These are phyloP conservation scores for Priceomyces haplophilus DNA, from an alignment of 805 yeast genomes.

Conservation along the genomic window DNA sequence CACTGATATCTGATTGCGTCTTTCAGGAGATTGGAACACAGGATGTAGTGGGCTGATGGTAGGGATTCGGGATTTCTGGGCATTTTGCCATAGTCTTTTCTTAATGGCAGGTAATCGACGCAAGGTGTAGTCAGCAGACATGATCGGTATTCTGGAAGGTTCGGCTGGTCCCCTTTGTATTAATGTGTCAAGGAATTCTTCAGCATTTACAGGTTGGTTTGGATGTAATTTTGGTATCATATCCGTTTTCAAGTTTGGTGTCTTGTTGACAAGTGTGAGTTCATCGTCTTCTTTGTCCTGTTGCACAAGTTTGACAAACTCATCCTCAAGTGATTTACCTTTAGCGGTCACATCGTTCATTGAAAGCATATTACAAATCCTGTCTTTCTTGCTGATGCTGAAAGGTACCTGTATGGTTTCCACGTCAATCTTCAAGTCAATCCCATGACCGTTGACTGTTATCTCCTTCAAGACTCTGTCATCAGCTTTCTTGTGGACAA, in stretches of 20 bases:
- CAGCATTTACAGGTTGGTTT: background rate
- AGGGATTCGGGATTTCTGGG: constrained; percentile 22
- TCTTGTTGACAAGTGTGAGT: constrained; percentile 12
- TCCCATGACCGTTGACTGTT: constrained; percentile 22
- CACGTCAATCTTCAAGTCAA: constrained; percentile 29
- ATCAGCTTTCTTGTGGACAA: constrained; percentile 9
- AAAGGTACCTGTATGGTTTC: constrained; percentile 28
- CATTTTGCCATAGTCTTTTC: constrained; percentile 13
- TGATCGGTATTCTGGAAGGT: constrained; percentile 25
- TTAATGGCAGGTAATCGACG: constrained; percentile 23
- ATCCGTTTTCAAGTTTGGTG: constrained; percentile 6
- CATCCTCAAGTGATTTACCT: constrained; percentile 1
- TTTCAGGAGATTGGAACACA: constrained; percentile 26
- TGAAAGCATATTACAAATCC: constrained; percentile 23
- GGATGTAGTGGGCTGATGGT: constrained; percentile 28
- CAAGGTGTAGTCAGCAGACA: constrained; percentile 17
- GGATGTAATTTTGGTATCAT: background rate
- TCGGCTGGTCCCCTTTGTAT: background rate
- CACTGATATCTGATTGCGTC: constrained; percentile 1
- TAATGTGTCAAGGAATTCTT: constrained; percentile 2
- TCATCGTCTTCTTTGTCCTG: constrained; percentile 13
- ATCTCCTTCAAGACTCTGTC: background rate
- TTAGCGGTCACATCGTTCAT: background rate
- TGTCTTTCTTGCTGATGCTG: constrained; percentile 30
- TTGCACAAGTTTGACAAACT: background rate